These are phyloP conservation scores for Vitis rotundifolia DNA, from an alignment of 164 flowering plant species.

Conservation along the genomic window DNA sequence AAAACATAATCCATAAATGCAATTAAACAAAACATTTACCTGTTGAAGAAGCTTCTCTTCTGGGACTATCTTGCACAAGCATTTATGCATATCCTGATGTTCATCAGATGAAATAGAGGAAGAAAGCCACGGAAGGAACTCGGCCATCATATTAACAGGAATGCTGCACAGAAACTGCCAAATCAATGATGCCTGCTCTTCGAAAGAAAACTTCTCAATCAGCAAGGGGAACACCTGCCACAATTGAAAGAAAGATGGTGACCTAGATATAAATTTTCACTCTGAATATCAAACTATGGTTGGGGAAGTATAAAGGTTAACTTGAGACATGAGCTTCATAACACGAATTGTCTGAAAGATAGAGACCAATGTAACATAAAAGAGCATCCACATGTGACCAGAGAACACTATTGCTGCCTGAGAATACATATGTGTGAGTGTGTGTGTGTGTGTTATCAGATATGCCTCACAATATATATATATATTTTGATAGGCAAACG, in stretches of 20 bases:
- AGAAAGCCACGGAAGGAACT: slow-evolving; percentile 93
- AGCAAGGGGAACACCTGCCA: slow-evolving; percentile 90
- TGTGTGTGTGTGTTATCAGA: too few species aligned
- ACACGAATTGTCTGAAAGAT: not conserved
- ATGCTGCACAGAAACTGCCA: slow-evolving; percentile 96
- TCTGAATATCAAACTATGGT: too few species aligned
- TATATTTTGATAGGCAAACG: too few species aligned
- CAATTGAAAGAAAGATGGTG: not conserved
- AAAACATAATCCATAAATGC: not conserved
- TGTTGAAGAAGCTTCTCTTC: slow-evolving; percentile 84
- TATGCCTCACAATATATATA: too few species aligned
- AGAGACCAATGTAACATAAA: too few species aligned
- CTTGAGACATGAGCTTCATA: not conserved
- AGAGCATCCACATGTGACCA: too few species aligned
- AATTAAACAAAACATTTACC: slow-evolving; percentile 35
- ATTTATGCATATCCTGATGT: slow-evolving; percentile 66
- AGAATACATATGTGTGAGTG: too few species aligned
- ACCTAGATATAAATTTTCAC: too few species aligned
- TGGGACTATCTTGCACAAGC: slow-evolving; percentile 79
- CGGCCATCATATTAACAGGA: slow-evolving; percentile 95
- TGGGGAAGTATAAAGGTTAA: not conserved
- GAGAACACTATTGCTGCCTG: too few species aligned
- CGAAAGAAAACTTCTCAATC: slow-evolving; percentile 79
- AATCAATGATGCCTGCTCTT: slow-evolving; percentile 90
- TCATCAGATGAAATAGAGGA: slow-evolving; percentile 82